A percentile compares a stretch with the other conserved stretches of the same genome.
Evolutionary conservation across 495 filamentous ascomycete species (phyloP).

Genomic region (Hypoxylon lenormandii): DNA sequence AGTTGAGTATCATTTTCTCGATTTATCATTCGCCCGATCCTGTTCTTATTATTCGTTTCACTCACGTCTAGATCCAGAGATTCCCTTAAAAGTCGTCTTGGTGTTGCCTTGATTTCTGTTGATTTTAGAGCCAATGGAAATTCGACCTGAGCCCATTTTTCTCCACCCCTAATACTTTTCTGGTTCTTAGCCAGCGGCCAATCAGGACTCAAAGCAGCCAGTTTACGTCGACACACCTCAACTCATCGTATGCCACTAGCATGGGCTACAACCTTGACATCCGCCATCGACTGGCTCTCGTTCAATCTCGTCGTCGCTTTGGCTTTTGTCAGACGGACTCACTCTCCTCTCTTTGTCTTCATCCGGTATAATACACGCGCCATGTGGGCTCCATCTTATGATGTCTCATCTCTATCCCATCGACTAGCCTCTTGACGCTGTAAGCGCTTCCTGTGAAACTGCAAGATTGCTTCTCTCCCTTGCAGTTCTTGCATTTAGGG

Average conservation of each 20-base stretch:
- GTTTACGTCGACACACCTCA: conserved; percentile 48
- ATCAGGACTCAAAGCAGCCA: conserved; percentile 39
- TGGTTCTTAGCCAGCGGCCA: conserved; percentile 35
- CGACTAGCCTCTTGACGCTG: conserved; percentile 37
- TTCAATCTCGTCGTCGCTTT: conserved; percentile 44
- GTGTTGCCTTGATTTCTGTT: conserved; percentile 40
- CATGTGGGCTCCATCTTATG: conserved; percentile 41
- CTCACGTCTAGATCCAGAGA: conserved; percentile 40
- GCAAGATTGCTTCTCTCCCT: conserved; percentile 29
- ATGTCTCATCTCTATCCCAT: conserved; percentile 27
- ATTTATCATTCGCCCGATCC: conserved; percentile 41
- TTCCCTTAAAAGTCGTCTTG: conserved; percentile 27
- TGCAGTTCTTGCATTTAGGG: conserved; percentile 28
- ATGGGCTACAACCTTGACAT: conserved; percentile 45
- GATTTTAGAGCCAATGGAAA: conserved; percentile 52
- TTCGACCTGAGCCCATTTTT: conserved; percentile 23
- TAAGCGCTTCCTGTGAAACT: conserved; percentile 40
- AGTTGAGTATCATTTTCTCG: conserved; percentile 35
- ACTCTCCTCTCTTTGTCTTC: conserved; percentile 30
- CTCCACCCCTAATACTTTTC: conserved; percentile 45
- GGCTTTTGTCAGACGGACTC: conserved; percentile 38
- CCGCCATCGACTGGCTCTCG: conserved; percentile 52
- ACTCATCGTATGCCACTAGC: conserved; percentile 53
- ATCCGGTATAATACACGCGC: conserved; percentile 43
- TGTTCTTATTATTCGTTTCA: conserved; percentile 43